Evolutionary conservation across 2,329 filamentous ascomycete genomes (phyloP).

Genomic region (Alternaria dauci): DNA sequence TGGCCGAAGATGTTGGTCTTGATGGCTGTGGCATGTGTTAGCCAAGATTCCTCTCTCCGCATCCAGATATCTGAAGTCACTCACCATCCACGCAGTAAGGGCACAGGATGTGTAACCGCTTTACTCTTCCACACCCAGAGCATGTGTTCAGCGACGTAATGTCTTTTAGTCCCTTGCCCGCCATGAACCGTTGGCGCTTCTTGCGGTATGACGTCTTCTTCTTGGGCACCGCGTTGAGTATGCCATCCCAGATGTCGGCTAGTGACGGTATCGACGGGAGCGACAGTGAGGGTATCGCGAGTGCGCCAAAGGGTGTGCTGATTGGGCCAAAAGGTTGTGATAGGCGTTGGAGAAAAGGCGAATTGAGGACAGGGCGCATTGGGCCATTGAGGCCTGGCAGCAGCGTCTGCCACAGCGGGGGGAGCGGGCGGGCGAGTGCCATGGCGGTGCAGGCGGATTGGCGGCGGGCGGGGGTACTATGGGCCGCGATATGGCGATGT

Average conservation of each 20-base stretch:
- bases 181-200: slow-evolving; percentile 91
- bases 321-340: slow-evolving; percentile 63
- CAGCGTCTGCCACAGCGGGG: slow-evolving; percentile 60
- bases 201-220: slow-evolving; percentile 98
- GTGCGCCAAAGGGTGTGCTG: slow-evolving; percentile 66
- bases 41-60: background rate
- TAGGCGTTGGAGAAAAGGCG: slow-evolving; percentile 56
- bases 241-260: slow-evolving; percentile 90
- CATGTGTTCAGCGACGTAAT: slow-evolving; percentile 87
- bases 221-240: slow-evolving; percentile 93
- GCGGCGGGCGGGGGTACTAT: slow-evolving; percentile 8
- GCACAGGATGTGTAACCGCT: slow-evolving; percentile 89
- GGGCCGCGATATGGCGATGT: slow-evolving; percentile 15
- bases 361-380: slow-evolving; percentile 49
- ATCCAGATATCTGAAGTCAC: slow-evolving; percentile 35
- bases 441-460: slow-evolving; percentile 27
- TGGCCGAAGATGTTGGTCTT: slow-evolving; percentile 47
- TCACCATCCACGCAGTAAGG: slow-evolving; percentile 84
- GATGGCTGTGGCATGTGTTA: slow-evolving; percentile 36
- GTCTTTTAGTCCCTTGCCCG: slow-evolving; percentile 93
- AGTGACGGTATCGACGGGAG: slow-evolving; percentile 56
- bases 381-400: slow-evolving; percentile 60
- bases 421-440: slow-evolving; percentile 53
- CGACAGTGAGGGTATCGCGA: slow-evolving; percentile 61
- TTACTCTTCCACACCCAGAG: slow-evolving; percentile 84